A percentile compares a stretch with the other conserved stretches of the same genome.
phyloP scores from a whole-genome alignment of 176 grass and related monocot species.

The Triticum turgidum region DNA sequence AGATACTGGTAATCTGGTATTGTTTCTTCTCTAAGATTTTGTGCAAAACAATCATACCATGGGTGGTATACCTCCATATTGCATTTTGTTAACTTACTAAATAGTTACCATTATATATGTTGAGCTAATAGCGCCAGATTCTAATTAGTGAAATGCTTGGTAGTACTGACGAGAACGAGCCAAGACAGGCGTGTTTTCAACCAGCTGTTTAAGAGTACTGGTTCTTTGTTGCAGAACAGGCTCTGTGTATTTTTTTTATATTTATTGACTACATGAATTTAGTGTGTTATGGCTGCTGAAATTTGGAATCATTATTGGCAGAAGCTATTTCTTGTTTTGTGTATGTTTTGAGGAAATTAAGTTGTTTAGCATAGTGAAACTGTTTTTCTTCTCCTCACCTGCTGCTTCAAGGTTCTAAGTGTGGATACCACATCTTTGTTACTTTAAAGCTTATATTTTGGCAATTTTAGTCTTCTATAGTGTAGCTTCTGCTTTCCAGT shows the following conservation, averaged over 20 bases:
- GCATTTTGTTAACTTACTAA: neutral
- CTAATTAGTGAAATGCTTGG: conserved; percentile 94
- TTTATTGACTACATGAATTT: neutral
- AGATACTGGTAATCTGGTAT: neutral
- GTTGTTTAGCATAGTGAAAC: neutral
- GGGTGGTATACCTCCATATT: neutral
- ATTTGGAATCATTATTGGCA: neutral
- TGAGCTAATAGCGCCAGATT: conserved; percentile 56
- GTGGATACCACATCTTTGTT: neutral
- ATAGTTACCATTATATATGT: neutral
- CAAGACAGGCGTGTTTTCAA: conserved; percentile 63
- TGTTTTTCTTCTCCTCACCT: neutral
- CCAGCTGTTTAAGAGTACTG: neutral
- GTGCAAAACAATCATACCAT: neutral
- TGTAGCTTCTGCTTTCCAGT: neutral
- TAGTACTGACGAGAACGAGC: conserved; percentile 86
- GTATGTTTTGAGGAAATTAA: conserved; percentile 15
- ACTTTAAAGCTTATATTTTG: neutral
- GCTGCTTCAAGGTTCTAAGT: neutral
- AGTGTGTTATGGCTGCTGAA: neutral
- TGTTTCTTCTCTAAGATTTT: neutral
- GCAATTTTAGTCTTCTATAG: neutral
- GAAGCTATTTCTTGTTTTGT: neutral
- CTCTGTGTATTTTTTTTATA: neutral
- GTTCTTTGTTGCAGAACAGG: neutral